phyloP scores from a whole-genome alignment of 345 rosid genomes.

The Luvunga scandens region DNA sequence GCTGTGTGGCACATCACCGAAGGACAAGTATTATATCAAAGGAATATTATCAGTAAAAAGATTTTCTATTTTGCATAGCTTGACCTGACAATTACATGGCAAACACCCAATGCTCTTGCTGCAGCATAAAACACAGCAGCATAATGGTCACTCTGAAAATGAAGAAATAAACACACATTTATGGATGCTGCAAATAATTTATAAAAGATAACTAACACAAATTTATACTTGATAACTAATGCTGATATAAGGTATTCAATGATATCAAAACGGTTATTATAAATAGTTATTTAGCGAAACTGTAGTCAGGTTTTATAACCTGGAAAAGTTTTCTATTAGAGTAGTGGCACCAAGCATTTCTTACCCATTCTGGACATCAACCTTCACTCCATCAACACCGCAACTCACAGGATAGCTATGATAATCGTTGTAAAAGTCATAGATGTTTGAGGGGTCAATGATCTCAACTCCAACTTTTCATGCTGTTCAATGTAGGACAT shows the following conservation, averaged over 20 bases:
- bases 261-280: neutral
- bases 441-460: constrained; percentile 36
- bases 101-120: constrained; percentile 59
- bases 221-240: neutral
- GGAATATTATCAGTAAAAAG: neutral
- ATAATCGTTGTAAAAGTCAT: constrained; percentile 43
- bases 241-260: neutral
- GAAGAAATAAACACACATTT: neutral
- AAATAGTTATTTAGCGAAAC: neutral
- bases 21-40: neutral
- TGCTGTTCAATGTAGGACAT: constrained; percentile 35
- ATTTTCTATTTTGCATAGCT: neutral
- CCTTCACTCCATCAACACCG: constrained; percentile 49
- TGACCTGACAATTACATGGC: constrained; percentile 40
- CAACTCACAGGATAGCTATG: constrained; percentile 38
- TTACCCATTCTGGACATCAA: constrained; percentile 45
- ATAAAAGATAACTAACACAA: neutral
- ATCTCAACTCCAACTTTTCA: constrained; percentile 42
- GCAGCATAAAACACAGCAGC: constrained; percentile 56
- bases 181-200: constrained; percentile 24
- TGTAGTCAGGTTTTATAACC: too few relatives aligned
- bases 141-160: constrained; percentile 45
- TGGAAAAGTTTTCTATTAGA: neutral
- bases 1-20: constrained; percentile 38
- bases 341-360: constrained; percentile 33